Evolutionary conservation across 78 protist species (phyloP), one percentile per base, ranked within the genome.

Genomic region (Dictyostelium discoideum): DNA sequence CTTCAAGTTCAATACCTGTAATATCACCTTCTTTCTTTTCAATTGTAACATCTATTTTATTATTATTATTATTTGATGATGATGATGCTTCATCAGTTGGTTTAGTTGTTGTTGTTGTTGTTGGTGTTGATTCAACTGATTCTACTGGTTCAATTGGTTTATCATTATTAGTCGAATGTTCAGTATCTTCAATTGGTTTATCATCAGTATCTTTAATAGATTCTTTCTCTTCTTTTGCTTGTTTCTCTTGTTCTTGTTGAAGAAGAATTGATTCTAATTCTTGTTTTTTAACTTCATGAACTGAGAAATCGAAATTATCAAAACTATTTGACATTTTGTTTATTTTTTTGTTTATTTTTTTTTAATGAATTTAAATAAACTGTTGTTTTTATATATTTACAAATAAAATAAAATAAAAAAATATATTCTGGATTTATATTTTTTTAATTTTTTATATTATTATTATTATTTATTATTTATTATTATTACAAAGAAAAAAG

Each of bases 1-100:
- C 89, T n/a, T 90, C 85, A 40, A 90, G 57, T 29, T 90, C 94
- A 3, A 44, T 82, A 9, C 94, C 94, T 22, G 73, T 69, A 82
- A 90, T 90, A 16, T 8, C 29, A 29, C 94, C 94, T 46, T 88
- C 80, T 54, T 88, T 37, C 22, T 42, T 67, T 48, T 73, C 93
- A 20, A 40, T 11, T 16, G 20, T 72, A 13, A 39, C 46, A 37
- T 84, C n/a, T 6, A 11, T 39, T 40, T 39, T 32, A 42, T 84
- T 84, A 26, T 57, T 11, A 6, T 37, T 77, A 13, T 73, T n/a
- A 18, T 37, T 77, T 20, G 32, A 18, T 39, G 14, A 6, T 22
- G 32, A 5, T 32, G 18, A 9, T 7, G 24, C 73, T 10, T 63
- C 74, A 22, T 16, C 24, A 7, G 76, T 24, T 22, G 69, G 32